Conservation (phyloP, 306 rosid species). For the Quercus wislizeni region DNA sequence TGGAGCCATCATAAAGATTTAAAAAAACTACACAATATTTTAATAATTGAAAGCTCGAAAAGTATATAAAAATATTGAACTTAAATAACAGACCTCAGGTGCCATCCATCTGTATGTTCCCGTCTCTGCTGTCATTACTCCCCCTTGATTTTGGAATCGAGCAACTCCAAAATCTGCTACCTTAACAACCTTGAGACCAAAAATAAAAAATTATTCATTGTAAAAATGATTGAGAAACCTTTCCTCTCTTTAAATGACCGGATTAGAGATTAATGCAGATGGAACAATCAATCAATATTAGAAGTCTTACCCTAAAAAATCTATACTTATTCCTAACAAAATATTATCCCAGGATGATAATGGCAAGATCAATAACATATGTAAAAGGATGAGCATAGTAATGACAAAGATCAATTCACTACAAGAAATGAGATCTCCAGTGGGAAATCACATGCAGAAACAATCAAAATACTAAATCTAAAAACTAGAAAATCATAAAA, state of each 20-base stretch:
- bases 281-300: background rate
- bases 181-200: constrained; percentile 73
- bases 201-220: background rate
- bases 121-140: constrained; percentile 99
- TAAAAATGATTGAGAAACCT: background rate
- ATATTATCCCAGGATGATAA: background rate
- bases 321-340: background rate
- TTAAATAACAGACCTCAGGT: constrained; percentile 73
- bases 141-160: constrained; percentile 80
- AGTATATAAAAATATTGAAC: background rate
- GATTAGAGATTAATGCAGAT: background rate
- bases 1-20: background rate
- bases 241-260: background rate
- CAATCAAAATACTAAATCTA: background rate
- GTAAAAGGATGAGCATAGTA: background rate
- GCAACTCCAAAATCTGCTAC: constrained; percentile 99
- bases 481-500: background rate
- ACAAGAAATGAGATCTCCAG: background rate
- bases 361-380: background rate
- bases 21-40: background rate
- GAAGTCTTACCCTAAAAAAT: constrained; percentile 6
- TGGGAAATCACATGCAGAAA: background rate
- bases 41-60: background rate
- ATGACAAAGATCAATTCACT: background rate
- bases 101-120: constrained; percentile 99